Base-by-base conservation (phyloP, 192 early-diverging fungal species). In the Dispira simplex region DNA sequence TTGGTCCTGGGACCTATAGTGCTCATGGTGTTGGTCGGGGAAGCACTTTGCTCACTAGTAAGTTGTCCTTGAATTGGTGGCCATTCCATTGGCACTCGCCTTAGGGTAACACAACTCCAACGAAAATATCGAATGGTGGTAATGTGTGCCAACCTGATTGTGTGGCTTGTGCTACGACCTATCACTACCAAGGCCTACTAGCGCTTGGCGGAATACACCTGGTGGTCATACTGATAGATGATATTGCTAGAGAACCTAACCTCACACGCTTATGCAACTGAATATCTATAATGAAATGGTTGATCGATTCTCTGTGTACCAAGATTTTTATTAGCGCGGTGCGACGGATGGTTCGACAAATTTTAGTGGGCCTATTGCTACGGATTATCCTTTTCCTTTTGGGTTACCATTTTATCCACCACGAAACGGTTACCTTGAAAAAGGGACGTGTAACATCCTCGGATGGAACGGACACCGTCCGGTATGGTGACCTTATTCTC, bases 391-490 rank as follows among this genome's bases (percentile, higher is more conserved):
- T 93, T 0, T 66, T 84, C 28, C 69, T 85, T 1, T 68, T 80
- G 53, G 91, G 91, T n/a, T 93, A 89, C 69, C 84, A 85, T 65
- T 77, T 71, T 63, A 87, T 94, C 48, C 78, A 76, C 47, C 63
- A 74, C 18, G 83, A 84, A 63, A 76, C 68, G 14, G 78, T 86
- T 11, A 79, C 84, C 44, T 65, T 91, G 65, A 81, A 77, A 43
- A 78, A 68, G 81, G 90, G 90, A 4, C 75, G 73, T 27, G 43
- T 44, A 28, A 39, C 44, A 16, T 54, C 25, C n/a, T 13, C 20
- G 1, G 28, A 20, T 21, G 46, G 27, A 0, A 48, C 16, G 21
- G 32, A 39, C 6, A 49, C 44, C n/a, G 64, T 81, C 8, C 54
- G 65, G 20, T 73, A 79, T 48, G 91, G 91, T 63, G 84, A 91